Conservation (phyloP, 495 filamentous ascomycete species). For the Aspergillus taichungensis region DNA sequence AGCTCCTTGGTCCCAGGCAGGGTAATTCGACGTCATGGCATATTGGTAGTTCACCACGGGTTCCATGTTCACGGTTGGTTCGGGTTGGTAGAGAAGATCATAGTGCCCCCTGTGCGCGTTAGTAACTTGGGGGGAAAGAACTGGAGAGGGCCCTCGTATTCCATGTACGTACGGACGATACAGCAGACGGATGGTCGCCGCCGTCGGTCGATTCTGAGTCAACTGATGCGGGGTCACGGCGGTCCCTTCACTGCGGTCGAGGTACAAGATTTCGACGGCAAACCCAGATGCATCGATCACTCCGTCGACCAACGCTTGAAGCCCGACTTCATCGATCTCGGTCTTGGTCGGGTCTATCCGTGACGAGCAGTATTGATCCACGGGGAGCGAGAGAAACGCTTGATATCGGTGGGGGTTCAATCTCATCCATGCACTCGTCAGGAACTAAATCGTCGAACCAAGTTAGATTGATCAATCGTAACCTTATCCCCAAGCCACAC, state of each 20-base stretch:
- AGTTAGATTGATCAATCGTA: slow-evolving; percentile 7
- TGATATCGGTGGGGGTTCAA: slow-evolving; percentile 57
- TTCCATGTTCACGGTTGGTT: slow-evolving; percentile 43
- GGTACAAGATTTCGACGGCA: slow-evolving; percentile 78
- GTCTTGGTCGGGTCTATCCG: slow-evolving; percentile 64
- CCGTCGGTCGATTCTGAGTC: slow-evolving; percentile 40
- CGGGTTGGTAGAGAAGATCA: slow-evolving; percentile 76
- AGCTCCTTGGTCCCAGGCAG: slow-evolving; percentile 33
- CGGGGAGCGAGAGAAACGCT: slow-evolving; percentile 54
- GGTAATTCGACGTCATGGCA: slow-evolving; percentile 36
- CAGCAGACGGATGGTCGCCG: slow-evolving; percentile 54
- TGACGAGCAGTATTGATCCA: slow-evolving; percentile 62
- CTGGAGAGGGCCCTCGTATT: slow-evolving; percentile 2
- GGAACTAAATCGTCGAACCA: slow-evolving; percentile 41
- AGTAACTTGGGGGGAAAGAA: not conserved
- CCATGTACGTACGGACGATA: slow-evolving; percentile 58
- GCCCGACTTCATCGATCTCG: slow-evolving; percentile 84
- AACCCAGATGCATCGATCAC: slow-evolving; percentile 67
- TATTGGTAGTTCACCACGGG: slow-evolving; percentile 38
- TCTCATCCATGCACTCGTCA: slow-evolving; percentile 85
- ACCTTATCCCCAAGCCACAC: not conserved
- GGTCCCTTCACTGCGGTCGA: slow-evolving; percentile 77
- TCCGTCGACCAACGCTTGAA: slow-evolving; percentile 67
- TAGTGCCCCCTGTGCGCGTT: slow-evolving; percentile 64
- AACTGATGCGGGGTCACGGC: slow-evolving; percentile 72